Evolutionary conservation across 257 asterid genomes (phyloP), one percentile per base, ranked within the genome.

Genomic region (Cordia subcordata): DNA sequence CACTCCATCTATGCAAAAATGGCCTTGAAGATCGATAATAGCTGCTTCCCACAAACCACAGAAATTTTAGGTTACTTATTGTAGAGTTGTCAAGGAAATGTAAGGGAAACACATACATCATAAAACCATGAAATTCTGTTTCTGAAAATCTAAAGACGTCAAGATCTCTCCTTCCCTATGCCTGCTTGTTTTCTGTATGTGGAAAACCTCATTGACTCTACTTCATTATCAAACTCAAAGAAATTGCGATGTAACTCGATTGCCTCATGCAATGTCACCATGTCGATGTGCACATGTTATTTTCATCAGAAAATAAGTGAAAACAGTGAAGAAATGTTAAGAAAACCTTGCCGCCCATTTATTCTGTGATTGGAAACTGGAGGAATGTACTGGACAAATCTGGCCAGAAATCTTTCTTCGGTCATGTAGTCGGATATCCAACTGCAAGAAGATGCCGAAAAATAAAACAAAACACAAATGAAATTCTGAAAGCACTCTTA

Each of bases 331-430:
- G 44, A 16, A 13, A 57, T 20, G 17, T 57, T 13, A 33, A 70
- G 54, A 35, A 46, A 37, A 87, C 88, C 88, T 80, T 49, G 69
- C 53, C n/a, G 64, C 46, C 66, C 37, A 70, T 64, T 56, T 65
- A 67, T 46, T 57, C 58, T 18, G 50, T 63, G 58, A 38, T 16
- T 47, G 74, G 65, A 40, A 76, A 38, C 11, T 56, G 14, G 68
- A 33, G 71, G 54, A 53, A 19, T 52, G 68, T 49, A 38, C 53
- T 60, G 80, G 78, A 74, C 58, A 55, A n/a, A 76, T 52, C 75
- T 81, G 90, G 57, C 96, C 95, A 73, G 94, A 85, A 69, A 90
- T 66, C 49, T 78, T 74, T 64, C 76, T 87, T 63, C 91, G 82
- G 45, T 81, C 87, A 67, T 83, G 82, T 61, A 68, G 81, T 56